Conservation (phyloP, 441 rosid species). For the Sinapis alba region DNA sequence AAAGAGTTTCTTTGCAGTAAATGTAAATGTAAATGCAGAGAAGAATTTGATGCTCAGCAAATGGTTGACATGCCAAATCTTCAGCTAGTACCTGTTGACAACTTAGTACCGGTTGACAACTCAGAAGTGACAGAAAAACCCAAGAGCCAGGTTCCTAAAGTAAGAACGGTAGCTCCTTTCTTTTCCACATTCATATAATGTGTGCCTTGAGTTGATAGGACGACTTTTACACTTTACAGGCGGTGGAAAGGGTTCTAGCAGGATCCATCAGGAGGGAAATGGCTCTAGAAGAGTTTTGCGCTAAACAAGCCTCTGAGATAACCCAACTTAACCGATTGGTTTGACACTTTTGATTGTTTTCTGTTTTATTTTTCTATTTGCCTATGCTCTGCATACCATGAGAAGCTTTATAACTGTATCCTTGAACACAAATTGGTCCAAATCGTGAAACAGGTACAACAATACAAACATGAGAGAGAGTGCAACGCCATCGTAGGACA, state of each 20-base stretch:
- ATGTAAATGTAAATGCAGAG: constrained; percentile 63
- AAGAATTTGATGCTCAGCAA: constrained; percentile 47
- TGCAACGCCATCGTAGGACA: not conserved
- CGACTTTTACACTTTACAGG: constrained; percentile 45
- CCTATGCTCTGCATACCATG: constrained; percentile 10
- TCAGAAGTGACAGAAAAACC: constrained; percentile 45
- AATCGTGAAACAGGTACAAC: constrained; percentile 57
- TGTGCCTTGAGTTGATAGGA: not conserved
- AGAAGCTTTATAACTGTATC: constrained; percentile 7
- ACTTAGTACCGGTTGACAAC: not conserved
- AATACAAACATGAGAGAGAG: not conserved
- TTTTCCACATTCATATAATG: not conserved
- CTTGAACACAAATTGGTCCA: not conserved
- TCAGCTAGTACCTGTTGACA: not conserved
- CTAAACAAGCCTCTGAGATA: constrained; percentile 85
- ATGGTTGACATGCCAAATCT: constrained; percentile 45
- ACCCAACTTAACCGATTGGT: constrained; percentile 94
- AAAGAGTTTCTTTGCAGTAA: constrained; percentile 53
- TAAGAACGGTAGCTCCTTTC: constrained; percentile 32
- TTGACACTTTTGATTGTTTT: constrained; percentile 30
- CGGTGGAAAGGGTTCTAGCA: constrained; percentile 89
- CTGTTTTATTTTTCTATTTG: not conserved
- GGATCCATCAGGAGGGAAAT: constrained; percentile 96
- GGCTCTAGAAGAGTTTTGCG: constrained; percentile 88
- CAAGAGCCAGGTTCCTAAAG: constrained; percentile 79